Conservation (phyloP, 2,329 filamentous ascomycete species). For the Rhinocladiella mackenziei region DNA sequence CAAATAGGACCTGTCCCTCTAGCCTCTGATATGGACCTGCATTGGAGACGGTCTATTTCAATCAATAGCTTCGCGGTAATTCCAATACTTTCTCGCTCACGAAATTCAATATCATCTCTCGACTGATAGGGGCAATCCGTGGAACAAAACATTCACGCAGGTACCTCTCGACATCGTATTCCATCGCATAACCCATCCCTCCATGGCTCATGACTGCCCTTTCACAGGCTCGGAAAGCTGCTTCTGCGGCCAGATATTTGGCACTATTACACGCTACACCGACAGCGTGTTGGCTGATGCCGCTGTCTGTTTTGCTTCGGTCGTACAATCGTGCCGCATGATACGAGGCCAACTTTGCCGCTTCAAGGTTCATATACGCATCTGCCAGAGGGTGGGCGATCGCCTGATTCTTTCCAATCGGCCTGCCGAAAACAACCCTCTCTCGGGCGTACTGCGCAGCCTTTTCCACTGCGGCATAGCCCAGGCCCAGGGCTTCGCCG, state of each 20-base stretch:
- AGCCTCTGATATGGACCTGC: too few species aligned
- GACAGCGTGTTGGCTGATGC: constrained; percentile 49
- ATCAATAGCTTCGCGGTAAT: constrained; percentile 44
- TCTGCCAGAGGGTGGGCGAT: constrained; percentile 64
- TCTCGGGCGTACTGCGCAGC: constrained; percentile 65
- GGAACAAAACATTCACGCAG: constrained; percentile 58
- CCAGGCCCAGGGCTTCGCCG: constrained; percentile 74
- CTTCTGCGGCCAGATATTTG: constrained; percentile 60
- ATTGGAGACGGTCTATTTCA: too few species aligned
- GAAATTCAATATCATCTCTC: constrained; percentile 49
- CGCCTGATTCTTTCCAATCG: constrained; percentile 64
- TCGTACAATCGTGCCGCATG: constrained; percentile 63
- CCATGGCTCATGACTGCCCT: constrained; percentile 55
- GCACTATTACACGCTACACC: constrained; percentile 65
- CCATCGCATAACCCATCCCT: constrained; percentile 61
- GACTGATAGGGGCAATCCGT: constrained; percentile 56
- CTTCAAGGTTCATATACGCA: constrained; percentile 62
- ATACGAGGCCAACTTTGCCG: constrained; percentile 62
- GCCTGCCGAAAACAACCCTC: constrained; percentile 60
- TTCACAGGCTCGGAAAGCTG: constrained; percentile 59
- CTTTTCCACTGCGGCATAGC: constrained; percentile 64
- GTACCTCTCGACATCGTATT: constrained; percentile 61
- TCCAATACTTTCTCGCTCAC: constrained; percentile 45
- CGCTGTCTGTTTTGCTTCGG: constrained; percentile 46
- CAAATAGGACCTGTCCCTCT: too few species aligned